Base-by-base conservation (phyloP, 805 yeast species). In the Starmerella tilneyi region DNA sequence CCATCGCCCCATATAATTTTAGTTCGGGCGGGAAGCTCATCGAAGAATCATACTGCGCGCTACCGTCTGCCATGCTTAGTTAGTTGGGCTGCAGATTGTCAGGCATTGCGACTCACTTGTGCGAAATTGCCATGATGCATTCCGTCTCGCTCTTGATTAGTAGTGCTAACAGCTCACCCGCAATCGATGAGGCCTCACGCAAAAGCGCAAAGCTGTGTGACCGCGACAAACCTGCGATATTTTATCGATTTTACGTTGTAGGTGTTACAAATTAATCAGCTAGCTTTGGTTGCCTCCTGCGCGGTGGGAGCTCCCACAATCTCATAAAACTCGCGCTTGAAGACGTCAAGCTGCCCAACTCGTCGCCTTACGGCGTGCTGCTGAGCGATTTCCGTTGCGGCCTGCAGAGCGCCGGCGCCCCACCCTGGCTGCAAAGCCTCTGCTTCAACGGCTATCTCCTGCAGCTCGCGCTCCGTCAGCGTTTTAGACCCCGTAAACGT, bases 331-430 rank as follows among this genome's bases (percentile, higher is more conserved):
- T 57, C 59, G n/a, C 52, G 33, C 33, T 47, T 40, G 46, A 55
- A 47, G 5, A 42, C 24, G n/a, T 47, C 51, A 19, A 59, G 51
- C 44, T 61, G 61, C 13, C 43, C 55, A 27, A 79, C 63, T 58
- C 96, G 79, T 69, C 92, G 78, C 64, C 89, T 75, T 43, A 89
- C 69, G 1, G 96, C 96, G 64, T 83, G 89, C 61, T 89, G 92
- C 64, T 86, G 83, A 51, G 94, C 84, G 42, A 89, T 80, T 60
- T 92, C 96, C 35, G 88, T 80, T 12, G 79, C 73, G 9, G 82
- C 82, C 58, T 85, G 81, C 57, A 85, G 75, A 36, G 72, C 65
- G 11, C 30, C 30, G 52, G 75, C 81, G 7, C 80, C 76, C 95
- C 96, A 88, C 27, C 85, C 89, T 36, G 78, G 75, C 58, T 83